phyloP scores from a whole-genome alignment of 176 grass and related monocot genomes.

The Raddia guianensis region DNA sequence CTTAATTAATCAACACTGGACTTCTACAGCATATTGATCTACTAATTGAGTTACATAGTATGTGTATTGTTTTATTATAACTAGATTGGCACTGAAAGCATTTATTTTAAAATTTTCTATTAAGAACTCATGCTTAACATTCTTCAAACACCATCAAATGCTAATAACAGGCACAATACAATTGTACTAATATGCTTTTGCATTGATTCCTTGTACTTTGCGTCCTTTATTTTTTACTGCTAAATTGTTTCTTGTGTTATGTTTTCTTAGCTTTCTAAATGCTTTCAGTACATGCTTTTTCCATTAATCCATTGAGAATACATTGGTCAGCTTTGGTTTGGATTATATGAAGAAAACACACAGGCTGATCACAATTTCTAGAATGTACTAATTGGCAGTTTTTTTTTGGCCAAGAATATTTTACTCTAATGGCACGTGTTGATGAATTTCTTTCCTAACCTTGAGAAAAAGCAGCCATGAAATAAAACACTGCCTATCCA shows the following conservation, averaged over 20 bases:
- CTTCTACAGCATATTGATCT: neutral
- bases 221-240: neutral
- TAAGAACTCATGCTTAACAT: neutral
- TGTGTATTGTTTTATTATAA: neutral
- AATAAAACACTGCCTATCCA: neutral
- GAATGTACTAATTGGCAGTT: neutral
- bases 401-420: neutral
- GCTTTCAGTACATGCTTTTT: constrained; percentile 1
- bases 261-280: neutral
- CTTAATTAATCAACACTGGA: neutral
- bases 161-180: neutral
- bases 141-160: neutral
- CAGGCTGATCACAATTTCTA: neutral
- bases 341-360: constrained; percentile 1
- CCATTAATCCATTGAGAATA: neutral
- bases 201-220: neutral
- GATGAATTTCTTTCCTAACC: neutral
- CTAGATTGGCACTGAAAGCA: constrained; percentile 18
- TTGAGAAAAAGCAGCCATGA: neutral
- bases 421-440: neutral
- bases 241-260: constrained; percentile 8
- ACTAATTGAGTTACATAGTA: neutral
- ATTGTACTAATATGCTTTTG: neutral
- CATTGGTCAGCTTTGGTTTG: neutral
- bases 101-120: neutral